These are phyloP conservation scores for Microcyclospora tardicrescens DNA, from an alignment of 2,329 filamentous ascomycete genomes.

Conservation along the genomic window DNA sequence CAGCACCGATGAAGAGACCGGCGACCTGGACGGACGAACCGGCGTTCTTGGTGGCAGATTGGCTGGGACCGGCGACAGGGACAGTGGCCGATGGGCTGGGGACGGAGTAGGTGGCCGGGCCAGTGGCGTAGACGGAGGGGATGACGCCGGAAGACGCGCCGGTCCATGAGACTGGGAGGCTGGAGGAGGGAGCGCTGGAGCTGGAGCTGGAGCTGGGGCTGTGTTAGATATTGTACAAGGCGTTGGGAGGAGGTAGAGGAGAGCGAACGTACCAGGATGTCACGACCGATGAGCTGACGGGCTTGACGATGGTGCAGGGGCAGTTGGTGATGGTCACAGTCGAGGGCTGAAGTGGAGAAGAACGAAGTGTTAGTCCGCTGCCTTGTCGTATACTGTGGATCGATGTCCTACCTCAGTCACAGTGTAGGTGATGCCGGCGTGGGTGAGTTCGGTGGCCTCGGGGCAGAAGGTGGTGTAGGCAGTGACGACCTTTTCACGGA, in stretches of 20 bases:
- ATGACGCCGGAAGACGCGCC: conserved; percentile 2
- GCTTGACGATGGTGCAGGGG: conserved; percentile 36
- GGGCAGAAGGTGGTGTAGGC: conserved; percentile 23
- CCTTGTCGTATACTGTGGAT: conserved; percentile 7
- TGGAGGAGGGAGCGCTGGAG: conserved; percentile 2
- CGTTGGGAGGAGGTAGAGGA: conserved; percentile 4
- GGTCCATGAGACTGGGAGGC: conserved; percentile 6
- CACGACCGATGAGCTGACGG: conserved; percentile 39
- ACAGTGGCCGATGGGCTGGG: conserved; percentile 17
- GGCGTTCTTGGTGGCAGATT: too few species aligned
- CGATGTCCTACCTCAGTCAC: conserved; percentile 2
- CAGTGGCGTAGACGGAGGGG: conserved; percentile 4
- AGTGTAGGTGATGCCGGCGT: conserved; percentile 14
- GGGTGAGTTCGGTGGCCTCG: conserved; percentile 15
- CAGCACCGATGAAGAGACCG: too few species aligned
- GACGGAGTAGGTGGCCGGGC: conserved; percentile 8
- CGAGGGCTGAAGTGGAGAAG: conserved; percentile 7
- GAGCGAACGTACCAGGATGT: conserved; percentile 3
- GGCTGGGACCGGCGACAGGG: background rate
- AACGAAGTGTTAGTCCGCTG: background rate
- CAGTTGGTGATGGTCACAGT: conserved; percentile 17
- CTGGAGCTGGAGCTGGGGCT: conserved; percentile 10
- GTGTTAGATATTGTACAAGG: conserved; percentile 14
- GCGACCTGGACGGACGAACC: too few species aligned
- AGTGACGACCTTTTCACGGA: conserved; percentile 15